phyloP scores from a whole-genome alignment of 192 early-diverging fungal species.

The Chytriomyces sp. region DNA sequence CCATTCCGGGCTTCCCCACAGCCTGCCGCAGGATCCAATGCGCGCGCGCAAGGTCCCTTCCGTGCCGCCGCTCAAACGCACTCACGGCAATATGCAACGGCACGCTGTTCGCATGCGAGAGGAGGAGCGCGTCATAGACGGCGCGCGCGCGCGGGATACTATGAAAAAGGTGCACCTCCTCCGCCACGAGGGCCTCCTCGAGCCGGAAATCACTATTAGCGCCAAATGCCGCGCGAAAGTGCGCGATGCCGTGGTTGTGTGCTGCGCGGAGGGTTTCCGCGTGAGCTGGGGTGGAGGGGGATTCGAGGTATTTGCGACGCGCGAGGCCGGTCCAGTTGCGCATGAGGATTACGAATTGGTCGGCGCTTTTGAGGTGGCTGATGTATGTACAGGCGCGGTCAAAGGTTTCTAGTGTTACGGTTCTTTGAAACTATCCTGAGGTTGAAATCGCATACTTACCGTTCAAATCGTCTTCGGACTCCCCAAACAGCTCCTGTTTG shows the following conservation, averaged over 20 bases:
- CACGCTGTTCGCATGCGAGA: not conserved
- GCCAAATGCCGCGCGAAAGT: slow-evolving; percentile 6
- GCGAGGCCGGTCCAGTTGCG: slow-evolving; percentile 14
- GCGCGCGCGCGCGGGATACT: slow-evolving; percentile 28
- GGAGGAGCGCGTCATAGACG: slow-evolving; percentile 26
- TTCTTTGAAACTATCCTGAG: no score
- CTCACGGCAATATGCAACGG: slow-evolving; percentile 27
- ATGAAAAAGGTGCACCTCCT: slow-evolving; percentile 37
- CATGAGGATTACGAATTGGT: slow-evolving; percentile 36
- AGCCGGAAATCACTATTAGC: slow-evolving; percentile 39
- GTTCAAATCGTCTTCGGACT: slow-evolving; percentile 26
- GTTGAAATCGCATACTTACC: no score
- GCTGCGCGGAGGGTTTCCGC: not conserved
- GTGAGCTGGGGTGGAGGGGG: not conserved
- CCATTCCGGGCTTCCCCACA: not conserved
- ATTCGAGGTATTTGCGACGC: slow-evolving; percentile 8
- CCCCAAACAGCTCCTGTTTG: slow-evolving; percentile 11
- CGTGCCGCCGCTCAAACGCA: slow-evolving; percentile 41
- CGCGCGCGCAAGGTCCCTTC: slow-evolving; percentile 11
- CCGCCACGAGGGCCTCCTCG: slow-evolving; percentile 25
- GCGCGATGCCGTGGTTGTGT: not conserved
- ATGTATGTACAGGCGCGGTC: slow-evolving; percentile 19
- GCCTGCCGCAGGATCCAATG: slow-evolving; percentile 30
- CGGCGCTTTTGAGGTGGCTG: slow-evolving; percentile 23
- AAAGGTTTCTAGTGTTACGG: slow-evolving; percentile 34